phyloP scores from a whole-genome alignment of 2,329 filamentous ascomycete genomes.

The Aspergillus fumigatus region DNA sequence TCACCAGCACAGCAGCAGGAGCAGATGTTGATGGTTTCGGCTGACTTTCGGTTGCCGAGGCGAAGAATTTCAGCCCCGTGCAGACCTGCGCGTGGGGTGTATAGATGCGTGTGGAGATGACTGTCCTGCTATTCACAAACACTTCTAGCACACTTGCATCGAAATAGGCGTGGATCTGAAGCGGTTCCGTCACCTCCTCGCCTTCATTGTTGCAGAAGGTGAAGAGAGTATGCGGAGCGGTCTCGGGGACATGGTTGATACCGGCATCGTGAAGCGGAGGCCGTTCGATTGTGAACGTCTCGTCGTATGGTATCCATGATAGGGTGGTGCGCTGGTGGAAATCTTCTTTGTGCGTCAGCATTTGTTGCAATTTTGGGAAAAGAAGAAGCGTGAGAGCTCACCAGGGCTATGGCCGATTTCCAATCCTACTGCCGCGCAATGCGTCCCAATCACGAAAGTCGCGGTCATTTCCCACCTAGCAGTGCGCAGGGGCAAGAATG shows the following conservation, averaged over 20 bases:
- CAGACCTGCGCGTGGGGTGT: conserved; percentile 8
- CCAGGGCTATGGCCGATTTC: conserved; percentile 24
- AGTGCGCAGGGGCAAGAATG: conserved; percentile 10
- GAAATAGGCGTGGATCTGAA: conserved; percentile 41
- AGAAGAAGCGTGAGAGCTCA: conserved; percentile 6
- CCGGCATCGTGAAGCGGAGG: conserved; percentile 21
- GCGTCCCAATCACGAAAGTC: conserved; percentile 22
- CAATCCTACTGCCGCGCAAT: conserved; percentile 26
- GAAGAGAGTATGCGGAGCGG: conserved; percentile 48
- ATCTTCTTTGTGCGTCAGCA: conserved; percentile 16
- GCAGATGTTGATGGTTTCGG: background rate
- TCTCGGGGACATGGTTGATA: conserved; percentile 34
- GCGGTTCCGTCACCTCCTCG: conserved; percentile 27
- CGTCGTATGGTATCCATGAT: conserved; percentile 34
- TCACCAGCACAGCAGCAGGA: conserved; percentile 9
- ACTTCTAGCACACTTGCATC: conserved; percentile 44
- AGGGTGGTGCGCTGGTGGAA: conserved; percentile 32
- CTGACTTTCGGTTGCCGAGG: conserved; percentile 3
- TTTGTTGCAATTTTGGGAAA: background rate
- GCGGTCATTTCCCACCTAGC: conserved; percentile 23
- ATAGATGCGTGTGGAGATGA: conserved; percentile 40
- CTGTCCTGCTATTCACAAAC: conserved; percentile 43
- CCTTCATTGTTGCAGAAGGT: conserved; percentile 16
- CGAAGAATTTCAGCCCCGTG: conserved; percentile 21
- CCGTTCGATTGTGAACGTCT: conserved; percentile 41